Evolutionary conservation across 192 early-diverging fungal genomes (phyloP), one percentile per base, ranked within the genome.

Genomic region (Coemansia sp.): DNA sequence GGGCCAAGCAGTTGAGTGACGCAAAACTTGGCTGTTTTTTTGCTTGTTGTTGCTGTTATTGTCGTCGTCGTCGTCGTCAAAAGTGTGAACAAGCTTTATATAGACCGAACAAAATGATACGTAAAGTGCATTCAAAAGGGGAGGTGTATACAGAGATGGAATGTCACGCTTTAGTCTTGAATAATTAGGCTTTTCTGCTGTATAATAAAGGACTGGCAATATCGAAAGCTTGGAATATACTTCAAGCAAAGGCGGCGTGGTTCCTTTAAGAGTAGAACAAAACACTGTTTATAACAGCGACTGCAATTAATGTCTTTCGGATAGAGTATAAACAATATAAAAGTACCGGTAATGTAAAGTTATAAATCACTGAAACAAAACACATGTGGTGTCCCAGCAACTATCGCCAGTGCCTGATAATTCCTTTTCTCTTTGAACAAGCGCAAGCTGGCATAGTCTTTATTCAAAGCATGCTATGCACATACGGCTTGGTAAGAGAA

Each of bases 331-430:
- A 5, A 61, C 36, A 61, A 61, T 41, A 18, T 43, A 61, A 18
- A 43, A 63, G 48, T 51, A 63, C 45, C 45, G 7, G 61, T 6
- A 63, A 63, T 18, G 14, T 18, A 45, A 45, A 37, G 17, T 33
- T 48, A 48, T 34, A 56, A 56, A 56, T 22, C 12, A 35, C 62
- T 51, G 62, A 64, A 64, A 51, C 45, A 64, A 52, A 64, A 52
- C n/a, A 52, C 62, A 51, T 64, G 62, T 41, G 62, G 45, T 11
- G 34, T 17, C 17, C n/a, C 5, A 39, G 48, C 37, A 48, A 52
- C 32, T 35, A n/a, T 34, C 57, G 36, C 57, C 15, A 33, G 57
- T 59, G 14, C 57, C 36, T 15, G 12, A 8, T 36, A 15, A 5
- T 37, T 33, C 14, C 57, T 17, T 36, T 59, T 33, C 7, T 59